Percentiles rank a stretch among this genome's conserved stretches.
These are phyloP conservation scores for Usnea hakonensis DNA, from an alignment of 495 filamentous ascomycete genomes.

Conservation along the genomic window DNA sequence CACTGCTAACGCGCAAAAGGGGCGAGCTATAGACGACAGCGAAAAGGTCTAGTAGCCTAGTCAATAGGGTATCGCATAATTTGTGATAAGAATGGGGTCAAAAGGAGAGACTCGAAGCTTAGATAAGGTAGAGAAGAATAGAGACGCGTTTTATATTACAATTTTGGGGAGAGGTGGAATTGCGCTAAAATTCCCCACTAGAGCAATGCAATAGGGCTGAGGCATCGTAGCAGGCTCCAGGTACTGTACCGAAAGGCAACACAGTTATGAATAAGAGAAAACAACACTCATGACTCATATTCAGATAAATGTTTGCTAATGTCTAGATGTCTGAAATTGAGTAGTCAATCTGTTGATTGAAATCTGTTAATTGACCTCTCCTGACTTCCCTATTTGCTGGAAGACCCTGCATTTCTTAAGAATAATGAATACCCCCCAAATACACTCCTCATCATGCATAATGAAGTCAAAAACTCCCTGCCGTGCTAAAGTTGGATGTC, in stretches of 20 bases:
- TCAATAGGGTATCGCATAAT: not conserved
- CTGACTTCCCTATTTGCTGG: too few species aligned
- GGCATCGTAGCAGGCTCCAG: not conserved
- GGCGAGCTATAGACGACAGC: not conserved
- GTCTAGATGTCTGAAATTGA: too few species aligned
- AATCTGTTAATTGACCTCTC: too few species aligned
- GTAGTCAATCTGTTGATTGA: too few species aligned
- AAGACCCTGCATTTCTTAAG: too few species aligned
- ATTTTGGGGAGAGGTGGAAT: not conserved
- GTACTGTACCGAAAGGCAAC: not conserved
- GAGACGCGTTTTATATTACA: constrained; percentile 8
- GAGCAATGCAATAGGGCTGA: not conserved
- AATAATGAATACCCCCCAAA: too few species aligned
- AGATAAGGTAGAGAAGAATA: not conserved
- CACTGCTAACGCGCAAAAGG: not conserved
- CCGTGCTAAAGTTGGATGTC: too few species aligned
- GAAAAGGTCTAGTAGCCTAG: not conserved
- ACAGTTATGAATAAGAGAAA: too few species aligned
- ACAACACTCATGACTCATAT: too few species aligned
- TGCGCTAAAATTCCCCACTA: not conserved
- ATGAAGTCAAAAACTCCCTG: too few species aligned
- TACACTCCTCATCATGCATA: too few species aligned
- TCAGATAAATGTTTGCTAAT: too few species aligned
- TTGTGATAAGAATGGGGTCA: not conserved
- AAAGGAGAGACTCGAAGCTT: constrained; percentile 6